Conservation (phyloP, 768 basidiomycete species). For the Mycena filopes region DNA sequence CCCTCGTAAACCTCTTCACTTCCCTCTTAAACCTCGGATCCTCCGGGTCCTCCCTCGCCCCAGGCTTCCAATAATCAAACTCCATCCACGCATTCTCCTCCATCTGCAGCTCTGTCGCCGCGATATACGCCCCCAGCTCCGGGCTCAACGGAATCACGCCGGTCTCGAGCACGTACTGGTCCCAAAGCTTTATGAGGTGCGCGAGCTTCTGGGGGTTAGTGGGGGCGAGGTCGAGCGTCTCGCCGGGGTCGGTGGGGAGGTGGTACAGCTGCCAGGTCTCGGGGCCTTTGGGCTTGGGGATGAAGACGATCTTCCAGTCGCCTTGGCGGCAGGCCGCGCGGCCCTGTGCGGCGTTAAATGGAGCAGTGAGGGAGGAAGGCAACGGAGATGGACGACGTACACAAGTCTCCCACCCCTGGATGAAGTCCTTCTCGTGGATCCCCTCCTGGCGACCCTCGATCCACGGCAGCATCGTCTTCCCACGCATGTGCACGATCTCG, state of each 20-base stretch:
- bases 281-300: slow-evolving; percentile 16
- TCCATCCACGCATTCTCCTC: slow-evolving; percentile 22
- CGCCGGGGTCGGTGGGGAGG: slow-evolving; percentile 15
- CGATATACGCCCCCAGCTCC: slow-evolving; percentile 11
- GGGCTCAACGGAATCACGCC: slow-evolving; percentile 19
- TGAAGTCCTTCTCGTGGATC: slow-evolving; percentile 23
- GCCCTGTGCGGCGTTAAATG: background rate
- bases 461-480: slow-evolving; percentile 19
- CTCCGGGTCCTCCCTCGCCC: slow-evolving; percentile 12
- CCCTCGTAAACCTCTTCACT: slow-evolving; percentile 9
- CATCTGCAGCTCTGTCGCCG: slow-evolving; percentile 20
- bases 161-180: slow-evolving; percentile 16
- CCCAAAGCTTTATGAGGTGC: slow-evolving; percentile 15
- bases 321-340: slow-evolving; percentile 20
- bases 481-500: slow-evolving; percentile 20
- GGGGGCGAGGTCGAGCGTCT: slow-evolving; percentile 2
- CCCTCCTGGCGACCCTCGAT: background rate
- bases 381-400: slow-evolving; percentile 6
- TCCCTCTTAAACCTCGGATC: slow-evolving; percentile 14
- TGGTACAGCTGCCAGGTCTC: slow-evolving; percentile 19
- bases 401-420: slow-evolving; percentile 17
- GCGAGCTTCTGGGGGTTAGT: background rate
- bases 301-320: slow-evolving; percentile 21
- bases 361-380: background rate
- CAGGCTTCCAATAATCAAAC: slow-evolving; percentile 22